Percentiles rank a stretch among this genome's conserved stretches.
Evolutionary conservation across 768 basidiomycete species (phyloP).

Genomic region (Peribolospora baueri): DNA sequence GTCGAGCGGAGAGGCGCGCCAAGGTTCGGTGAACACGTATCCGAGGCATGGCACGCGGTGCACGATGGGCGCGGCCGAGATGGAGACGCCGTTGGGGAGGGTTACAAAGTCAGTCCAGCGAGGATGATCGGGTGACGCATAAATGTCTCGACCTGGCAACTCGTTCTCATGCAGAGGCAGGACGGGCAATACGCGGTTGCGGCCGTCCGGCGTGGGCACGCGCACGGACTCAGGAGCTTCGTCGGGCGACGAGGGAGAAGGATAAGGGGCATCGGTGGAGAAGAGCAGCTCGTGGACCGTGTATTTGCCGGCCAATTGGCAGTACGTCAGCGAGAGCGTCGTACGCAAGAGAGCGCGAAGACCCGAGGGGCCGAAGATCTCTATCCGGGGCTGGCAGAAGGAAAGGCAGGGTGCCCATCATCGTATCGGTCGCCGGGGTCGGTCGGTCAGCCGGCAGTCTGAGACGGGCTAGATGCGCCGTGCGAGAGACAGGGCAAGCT

Average conservation of each 20-base stretch:
- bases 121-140: conserved; percentile 28
- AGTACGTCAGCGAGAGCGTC: conserved; percentile 42
- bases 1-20: conserved; percentile 37
- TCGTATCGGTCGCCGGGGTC: too few relatives aligned
- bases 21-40: conserved; percentile 43
- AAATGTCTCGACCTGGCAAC: conserved; percentile 35
- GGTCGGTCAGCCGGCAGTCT: too few relatives aligned
- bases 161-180: conserved; percentile 35
- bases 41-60: conserved; percentile 62
- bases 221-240: too few relatives aligned
- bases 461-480: too few relatives aligned
- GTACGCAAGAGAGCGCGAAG: conserved; percentile 49
- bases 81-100: conserved; percentile 25
- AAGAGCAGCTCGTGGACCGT: conserved; percentile 54
- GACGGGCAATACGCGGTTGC: conserved; percentile 13
- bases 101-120: conserved; percentile 37
- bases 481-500: too few relatives aligned
- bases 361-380: conserved; percentile 59
- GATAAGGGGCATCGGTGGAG: conserved; percentile 29
- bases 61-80: conserved; percentile 48
- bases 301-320: conserved; percentile 36
- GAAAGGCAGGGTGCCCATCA: too few relatives aligned
- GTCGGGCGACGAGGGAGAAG: conserved; percentile 19
- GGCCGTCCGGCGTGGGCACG: conserved; percentile 13
- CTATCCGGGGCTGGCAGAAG: conserved; percentile 27